A percentile compares a stretch with the other conserved stretches of the same genome.
These are phyloP conservation scores for Beauveria brongniartii DNA, from an alignment of 2,329 filamentous ascomycete species.

Conservation along the genomic window DNA sequence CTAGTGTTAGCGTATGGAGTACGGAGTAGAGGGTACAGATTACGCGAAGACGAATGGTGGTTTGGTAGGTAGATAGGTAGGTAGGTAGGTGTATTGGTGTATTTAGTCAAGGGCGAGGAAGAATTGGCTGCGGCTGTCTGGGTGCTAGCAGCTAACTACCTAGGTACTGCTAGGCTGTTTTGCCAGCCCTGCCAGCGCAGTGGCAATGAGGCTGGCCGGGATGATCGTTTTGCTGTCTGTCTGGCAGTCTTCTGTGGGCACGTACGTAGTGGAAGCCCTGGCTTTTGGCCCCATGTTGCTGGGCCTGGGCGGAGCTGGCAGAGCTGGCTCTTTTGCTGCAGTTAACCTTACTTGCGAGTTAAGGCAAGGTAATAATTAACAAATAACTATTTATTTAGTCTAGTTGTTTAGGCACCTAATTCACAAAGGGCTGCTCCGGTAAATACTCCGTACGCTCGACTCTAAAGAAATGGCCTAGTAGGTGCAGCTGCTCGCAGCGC, in stretches of 20 bases:
- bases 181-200: neutral
- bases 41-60: neutral
- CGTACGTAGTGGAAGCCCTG: neutral
- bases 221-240: neutral
- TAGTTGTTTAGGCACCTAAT: neutral
- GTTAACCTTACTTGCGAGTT: too few relatives aligned
- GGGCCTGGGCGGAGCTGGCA: neutral
- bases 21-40: neutral
- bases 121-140: neutral
- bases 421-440: neutral
- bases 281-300: neutral
- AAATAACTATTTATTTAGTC: too few relatives aligned
- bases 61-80: neutral
- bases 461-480: neutral
- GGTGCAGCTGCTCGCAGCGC: neutral
- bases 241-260: neutral
- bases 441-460: neutral
- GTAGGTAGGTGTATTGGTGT: neutral
- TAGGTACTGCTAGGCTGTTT: too few relatives aligned
- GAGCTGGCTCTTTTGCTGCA: neutral
- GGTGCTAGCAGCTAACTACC: too few relatives aligned
- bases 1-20: neutral
- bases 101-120: neutral
- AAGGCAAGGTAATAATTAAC: too few relatives aligned
- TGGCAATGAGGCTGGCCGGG: slow-evolving; percentile 8